Percentiles rank a stretch among this genome's conserved stretches.
Conservation (phyloP, 306 rosid genomes). For the Begonia masoniana region DNA sequence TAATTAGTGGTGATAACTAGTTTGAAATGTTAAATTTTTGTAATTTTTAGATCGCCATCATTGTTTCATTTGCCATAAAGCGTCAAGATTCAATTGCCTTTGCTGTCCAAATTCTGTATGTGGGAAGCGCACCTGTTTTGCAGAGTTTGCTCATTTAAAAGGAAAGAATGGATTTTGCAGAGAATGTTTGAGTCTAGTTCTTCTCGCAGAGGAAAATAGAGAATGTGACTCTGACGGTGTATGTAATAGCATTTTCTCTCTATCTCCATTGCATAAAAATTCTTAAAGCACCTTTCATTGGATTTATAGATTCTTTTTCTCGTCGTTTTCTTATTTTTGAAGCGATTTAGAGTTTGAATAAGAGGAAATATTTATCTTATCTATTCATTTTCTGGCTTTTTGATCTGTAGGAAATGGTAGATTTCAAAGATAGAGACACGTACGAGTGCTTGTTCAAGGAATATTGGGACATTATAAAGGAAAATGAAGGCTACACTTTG, state of each 20-base stretch:
- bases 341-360: neutral
- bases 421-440: slow-evolving; percentile 39
- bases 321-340: neutral
- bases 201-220: slow-evolving; percentile 34
- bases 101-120: slow-evolving; percentile 54
- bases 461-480: slow-evolving; percentile 59
- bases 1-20: neutral
- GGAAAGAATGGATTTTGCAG: slow-evolving; percentile 40
- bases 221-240: slow-evolving; percentile 47
- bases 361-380: neutral
- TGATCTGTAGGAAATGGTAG: slow-evolving; percentile 35
- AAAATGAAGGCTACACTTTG: slow-evolving; percentile 33
- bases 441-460: slow-evolving; percentile 62
- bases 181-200: slow-evolving; percentile 34
- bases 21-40: neutral
- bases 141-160: slow-evolving; percentile 19
- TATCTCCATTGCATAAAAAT: too few species aligned
- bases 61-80: slow-evolving; percentile 30
- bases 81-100: slow-evolving; percentile 35
- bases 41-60: slow-evolving; percentile 42
- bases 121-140: slow-evolving; percentile 19
- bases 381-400: slow-evolving; percentile 2
- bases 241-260: slow-evolving; percentile 8
- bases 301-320: slow-evolving; percentile 1
- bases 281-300: neutral